Evolutionary conservation across 139 green algal genomes (phyloP), one percentile per base, ranked within the genome.

Genomic region (Closterium sp.): DNA sequence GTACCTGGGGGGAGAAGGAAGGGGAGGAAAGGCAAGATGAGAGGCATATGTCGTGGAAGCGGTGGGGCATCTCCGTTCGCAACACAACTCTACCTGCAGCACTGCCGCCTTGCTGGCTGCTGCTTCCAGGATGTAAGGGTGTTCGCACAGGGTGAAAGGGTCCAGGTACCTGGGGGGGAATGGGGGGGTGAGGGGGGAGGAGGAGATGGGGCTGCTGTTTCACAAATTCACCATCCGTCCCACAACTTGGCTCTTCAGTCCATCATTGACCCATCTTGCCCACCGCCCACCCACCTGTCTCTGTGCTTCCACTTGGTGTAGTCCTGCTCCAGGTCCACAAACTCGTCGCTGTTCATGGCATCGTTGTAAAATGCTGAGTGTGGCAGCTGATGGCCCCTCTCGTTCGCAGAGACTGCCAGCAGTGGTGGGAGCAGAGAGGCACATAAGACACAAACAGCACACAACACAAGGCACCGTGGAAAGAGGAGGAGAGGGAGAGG

Each of bases 101-200:
- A 98, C 97, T 22, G 93, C 89, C 13, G 89, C 91, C 94, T 95
- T 95, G 88, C 86, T 92, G 62, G n/a, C n/a, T n/a, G 88, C 95
- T 10, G 97, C 95, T 86, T 97, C 95, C 92, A 97, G 98, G 30
- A 98, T 92, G 90, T 97, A 98, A 1, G 96, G 95, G 88, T 96
- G 96, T 7, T 62, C 42, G 42, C 42, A 62, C 92, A 98, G 98
- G 45, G 95, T 96, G 70, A 96, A 62, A 62, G 42, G 42, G 42
- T 7, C 42, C 5, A 62, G 42, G 42, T 62, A 62, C 42, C 42
- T 62, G 42, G 42, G 42, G 42, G 42, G 42, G 42, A 13, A 5
- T 5, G 42, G 42, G 42, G 42, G 7, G 7, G 42, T 13, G 5
- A 7, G 42, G 42, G 7, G 42, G 42, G 42, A 7, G 7, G 7